Evolutionary conservation across 2,329 filamentous ascomycete genomes (phyloP), one percentile per base, ranked within the genome.

Genomic region (Metarhizium robertsii): DNA sequence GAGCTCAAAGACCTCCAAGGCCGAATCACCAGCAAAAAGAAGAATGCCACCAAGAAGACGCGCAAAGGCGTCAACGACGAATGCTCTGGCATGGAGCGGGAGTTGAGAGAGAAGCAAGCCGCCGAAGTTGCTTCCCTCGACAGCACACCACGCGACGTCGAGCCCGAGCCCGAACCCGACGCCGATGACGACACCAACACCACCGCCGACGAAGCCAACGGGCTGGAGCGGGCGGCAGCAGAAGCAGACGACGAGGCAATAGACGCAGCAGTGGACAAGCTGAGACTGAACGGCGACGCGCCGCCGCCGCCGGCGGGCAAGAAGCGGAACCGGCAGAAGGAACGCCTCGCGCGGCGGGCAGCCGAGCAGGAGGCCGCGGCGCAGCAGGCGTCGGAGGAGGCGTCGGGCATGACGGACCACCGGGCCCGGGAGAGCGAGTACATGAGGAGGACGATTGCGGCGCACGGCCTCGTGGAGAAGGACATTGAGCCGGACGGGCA

Each of bases 1-100:
- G 92, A 99, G 73, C 85, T 88, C 69, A 86, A 85, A 63, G 92
- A 97, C 58, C 79, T 99, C 30, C 89, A 95, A 69, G 81, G 84
- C 52, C 85, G 87, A 57, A 85, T 95, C 66, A 96, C 90, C 5
- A 91, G 87, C 73, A 97, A 96, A 79, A 99, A 96, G 79, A 97
- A 96, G 77, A 87, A 88, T 62, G 92, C 94, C 16, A 95, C 87
- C 50, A 99, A 97, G 74, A 90, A 84, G 83, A 92, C 79, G 62
- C 83, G 75, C 65, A 90, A 87, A 68, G 85, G 86, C 32, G 77
- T 92, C 65, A 90, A 87, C 45, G 79, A 87, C 53, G 88, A 92
- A 67, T 90, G 89, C 61, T 86, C 86, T 58, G 77, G 81, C 53
- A 75, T 90, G 60, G 88, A 92, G 69, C 75, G 80, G 7, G 72